phyloP scores from a whole-genome alignment of 805 yeast species.

The Ogataea sp. region DNA sequence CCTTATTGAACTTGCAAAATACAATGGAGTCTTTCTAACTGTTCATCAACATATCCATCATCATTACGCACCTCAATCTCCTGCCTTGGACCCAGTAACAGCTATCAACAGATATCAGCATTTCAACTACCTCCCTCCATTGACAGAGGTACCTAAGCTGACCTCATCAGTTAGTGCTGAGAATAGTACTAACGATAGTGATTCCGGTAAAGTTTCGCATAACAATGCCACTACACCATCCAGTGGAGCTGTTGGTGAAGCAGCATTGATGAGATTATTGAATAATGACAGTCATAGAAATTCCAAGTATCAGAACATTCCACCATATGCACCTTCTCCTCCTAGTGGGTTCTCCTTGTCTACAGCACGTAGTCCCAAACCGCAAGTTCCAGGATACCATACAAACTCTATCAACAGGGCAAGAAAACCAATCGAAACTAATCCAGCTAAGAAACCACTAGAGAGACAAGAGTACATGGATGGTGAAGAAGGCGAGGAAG shows the following conservation, averaged over 20 bases:
- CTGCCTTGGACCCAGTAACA: slow-evolving; percentile 39
- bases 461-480: neutral
- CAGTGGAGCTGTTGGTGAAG: no score
- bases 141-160: slow-evolving; percentile 62
- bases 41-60: slow-evolving; percentile 85
- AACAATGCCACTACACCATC: neutral
- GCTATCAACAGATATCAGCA: slow-evolving; percentile 55
- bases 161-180: slow-evolving; percentile 48
- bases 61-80: slow-evolving; percentile 48
- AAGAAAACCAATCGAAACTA: neutral
- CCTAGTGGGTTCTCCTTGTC: slow-evolving; percentile 1
- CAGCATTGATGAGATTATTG: slow-evolving; percentile 36
- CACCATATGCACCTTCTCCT: neutral
- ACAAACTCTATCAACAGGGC: neutral
- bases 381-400: neutral
- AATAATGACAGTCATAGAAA: slow-evolving; percentile 20
- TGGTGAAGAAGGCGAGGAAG: slow-evolving; percentile 46
- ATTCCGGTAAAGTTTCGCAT: slow-evolving; percentile 3
- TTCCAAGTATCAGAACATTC: neutral
- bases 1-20: slow-evolving; percentile 53
- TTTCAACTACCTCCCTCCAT: slow-evolving; percentile 66
- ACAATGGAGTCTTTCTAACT: slow-evolving; percentile 49
- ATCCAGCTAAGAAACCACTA: slow-evolving; percentile 9
- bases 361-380: neutral
- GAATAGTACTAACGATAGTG: slow-evolving; percentile 15